Evolutionary conservation across 2,329 filamentous ascomycete species (phyloP), one percentile per base, ranked within the genome.

Genomic region (Botrytis tulipae): DNA sequence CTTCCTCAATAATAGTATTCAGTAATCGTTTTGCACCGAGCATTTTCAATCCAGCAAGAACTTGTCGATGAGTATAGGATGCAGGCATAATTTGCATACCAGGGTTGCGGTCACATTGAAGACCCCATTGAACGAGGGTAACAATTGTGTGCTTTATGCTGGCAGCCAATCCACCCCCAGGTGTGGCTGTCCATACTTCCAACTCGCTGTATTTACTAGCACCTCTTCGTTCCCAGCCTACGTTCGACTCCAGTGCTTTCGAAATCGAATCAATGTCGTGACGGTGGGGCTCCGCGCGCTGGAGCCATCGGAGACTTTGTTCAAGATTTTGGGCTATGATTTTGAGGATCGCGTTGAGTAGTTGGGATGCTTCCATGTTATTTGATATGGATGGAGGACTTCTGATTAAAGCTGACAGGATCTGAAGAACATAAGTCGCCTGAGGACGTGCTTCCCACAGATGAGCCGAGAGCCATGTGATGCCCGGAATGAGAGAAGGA

Each of bases 401-500:
- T 16, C 88, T 85, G n/a, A 95, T 84, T 25, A 95, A 87, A 67
- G 93, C 87, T 73, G 93, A 89, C 14, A 96, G 84, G 37, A 95
- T 89, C 76, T 91, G 90, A 74, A 95, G 86, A 29, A 93, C 85
- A 5, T 92, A 87, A 77, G 90, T 89, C 73, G 92, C 88, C 77
- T 93, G 90, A 25, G 87, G 86, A 22, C 88, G 87, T 74, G 91
- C 88, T 70, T 90, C 86, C 85, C 91, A 91, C 5, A 94, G 88
- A 77, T 92, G 89, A 72, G 90, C 88, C 1, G 90, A 87, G 74
- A 96, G 86, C 84, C 92, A 95, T 4, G 87, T 86, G 22, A 95
- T 87, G 0, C 91, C 92, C 8, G 91, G 89, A 2, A 95, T 89
- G 0, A 96, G 85, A 0, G 92, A 92, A 0, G 93, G 93, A n/a